Evolutionary conservation across 23 red algal species (phyloP).

Genomic region (Pyropia yezoensis): DNA sequence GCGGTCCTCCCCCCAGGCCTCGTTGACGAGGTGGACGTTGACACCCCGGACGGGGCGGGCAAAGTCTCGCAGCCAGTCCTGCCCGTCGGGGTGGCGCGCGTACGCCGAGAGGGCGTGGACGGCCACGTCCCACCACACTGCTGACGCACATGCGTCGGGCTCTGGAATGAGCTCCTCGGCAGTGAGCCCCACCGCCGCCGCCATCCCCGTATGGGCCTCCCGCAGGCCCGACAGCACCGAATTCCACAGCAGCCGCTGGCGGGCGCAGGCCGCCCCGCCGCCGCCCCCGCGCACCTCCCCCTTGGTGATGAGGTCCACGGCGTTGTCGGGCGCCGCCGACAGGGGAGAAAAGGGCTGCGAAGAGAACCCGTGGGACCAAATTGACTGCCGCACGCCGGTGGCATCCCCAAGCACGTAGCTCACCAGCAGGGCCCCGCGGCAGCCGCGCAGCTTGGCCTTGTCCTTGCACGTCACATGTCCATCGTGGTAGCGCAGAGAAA

Average conservation of each 20-base stretch:
- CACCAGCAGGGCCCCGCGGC: conserved; percentile 24
- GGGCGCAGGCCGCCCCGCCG: not conserved
- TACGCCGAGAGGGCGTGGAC: conserved; percentile 1
- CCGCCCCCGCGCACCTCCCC: conserved; percentile 1
- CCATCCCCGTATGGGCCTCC: not conserved
- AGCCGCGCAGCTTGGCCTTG: not conserved
- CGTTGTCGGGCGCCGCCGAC: conserved; percentile 9
- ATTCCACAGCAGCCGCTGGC: conserved; percentile 4
- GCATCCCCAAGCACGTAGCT: conserved; percentile 19
- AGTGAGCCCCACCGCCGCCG: conserved; percentile 6
- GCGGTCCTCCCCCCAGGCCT: conserved; percentile 29
- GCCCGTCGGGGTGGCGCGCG: not conserved
- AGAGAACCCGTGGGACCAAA: conserved; percentile 5
- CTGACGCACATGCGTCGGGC: conserved; percentile 14
- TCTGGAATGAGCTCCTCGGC: conserved; percentile 1
- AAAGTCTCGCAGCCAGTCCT: conserved; percentile 1
- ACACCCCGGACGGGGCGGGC: conserved; percentile 19
- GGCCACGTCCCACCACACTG: conserved; percentile 21
- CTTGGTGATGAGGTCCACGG: not conserved
- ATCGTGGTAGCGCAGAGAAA: conserved; percentile 40
- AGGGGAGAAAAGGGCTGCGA: conserved; percentile 16
- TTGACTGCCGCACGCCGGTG: conserved; percentile 7
- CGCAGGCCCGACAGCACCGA: conserved; percentile 5
- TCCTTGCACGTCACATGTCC: conserved; percentile 30
- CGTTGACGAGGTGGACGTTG: conserved; percentile 28